Percentiles rank a stretch among this genome's conserved stretches.
Evolutionary conservation across 2,329 filamentous ascomycete species (phyloP).

Genomic region (Coniochaeta sp.): DNA sequence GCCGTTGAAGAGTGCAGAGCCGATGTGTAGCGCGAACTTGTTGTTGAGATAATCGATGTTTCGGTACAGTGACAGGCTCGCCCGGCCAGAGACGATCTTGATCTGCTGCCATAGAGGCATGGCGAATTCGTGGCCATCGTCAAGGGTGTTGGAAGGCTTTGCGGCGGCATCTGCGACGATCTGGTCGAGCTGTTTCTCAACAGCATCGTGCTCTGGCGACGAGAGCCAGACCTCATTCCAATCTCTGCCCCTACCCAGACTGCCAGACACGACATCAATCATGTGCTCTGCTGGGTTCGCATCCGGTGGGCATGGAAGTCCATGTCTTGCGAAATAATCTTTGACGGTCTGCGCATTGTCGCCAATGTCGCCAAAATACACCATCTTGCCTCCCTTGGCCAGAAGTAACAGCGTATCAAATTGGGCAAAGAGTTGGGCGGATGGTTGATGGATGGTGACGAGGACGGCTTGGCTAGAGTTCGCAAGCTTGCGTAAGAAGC

Average conservation of each 20-base stretch:
- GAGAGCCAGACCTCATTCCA: not conserved
- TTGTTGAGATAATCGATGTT: conserved; percentile 53
- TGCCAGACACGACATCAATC: not conserved
- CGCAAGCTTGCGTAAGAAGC: not conserved
- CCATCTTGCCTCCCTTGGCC: conserved; percentile 55
- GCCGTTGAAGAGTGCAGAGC: conserved; percentile 60
- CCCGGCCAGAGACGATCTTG: not conserved
- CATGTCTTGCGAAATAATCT: not conserved
- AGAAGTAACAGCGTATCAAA: no score
- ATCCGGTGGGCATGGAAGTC: not conserved
- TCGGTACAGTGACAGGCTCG: not conserved
- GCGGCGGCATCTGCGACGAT: not conserved
- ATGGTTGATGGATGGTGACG: conserved; percentile 53
- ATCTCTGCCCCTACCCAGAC: not conserved
- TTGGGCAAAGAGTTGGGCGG: conserved; percentile 44
- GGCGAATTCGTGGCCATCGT: not conserved
- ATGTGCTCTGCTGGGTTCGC: not conserved
- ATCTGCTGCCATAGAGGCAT: not conserved
- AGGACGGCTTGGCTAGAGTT: not conserved
- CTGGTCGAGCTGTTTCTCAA: conserved; percentile 9
- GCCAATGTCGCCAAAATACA: conserved; percentile 52
- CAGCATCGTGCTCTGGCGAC: conserved; percentile 8
- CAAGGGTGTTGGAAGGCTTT: conserved; percentile 7
- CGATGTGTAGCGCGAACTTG: conserved; percentile 55
- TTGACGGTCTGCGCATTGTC: not conserved